Base-by-base conservation (phyloP, 2,329 filamentous ascomycete species). In the Aspergillus latus region DNA sequence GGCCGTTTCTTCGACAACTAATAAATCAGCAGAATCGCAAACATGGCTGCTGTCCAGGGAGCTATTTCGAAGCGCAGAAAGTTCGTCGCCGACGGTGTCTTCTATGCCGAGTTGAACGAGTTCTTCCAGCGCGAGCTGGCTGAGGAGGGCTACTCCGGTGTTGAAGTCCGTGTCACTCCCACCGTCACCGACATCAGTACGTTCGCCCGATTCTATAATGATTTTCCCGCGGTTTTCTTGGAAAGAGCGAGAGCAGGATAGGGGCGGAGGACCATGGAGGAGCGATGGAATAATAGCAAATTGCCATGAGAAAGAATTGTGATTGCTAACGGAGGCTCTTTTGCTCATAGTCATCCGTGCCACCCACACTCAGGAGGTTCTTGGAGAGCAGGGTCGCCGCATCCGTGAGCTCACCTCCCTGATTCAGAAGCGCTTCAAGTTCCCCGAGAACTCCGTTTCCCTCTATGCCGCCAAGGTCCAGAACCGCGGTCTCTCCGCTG, bases 391-490 rank as follows among this genome's bases (percentile, higher is more conserved):
- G 87, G 94, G 94, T 76, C 92, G 94, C 84, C 91, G 94, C 84
- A 99, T 99, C 82, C 93, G 94, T 80, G 94, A 99, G 87, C 92
- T 99, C 82, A 99, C 94, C 78, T 97, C 92, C 75, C 89, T 99
- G 78, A 99, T 99, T 86, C 95, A 99, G 86, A 97, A 99, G 90
- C 92, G 94, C 78, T 99, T 99, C 90, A 97, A 97, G 87, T 99
- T 99, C 89, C 93, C 94, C 82, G 93, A 97, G 85, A 97, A 97
- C 90, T 95, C 89, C 72, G 94, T 99, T 79, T 97, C 94, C 68
- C 92, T 99, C 76, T 99, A 99, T 81, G 94, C 94, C 82, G 95
- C 94, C 81, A 99, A 99, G 89, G 94, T 99, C 77, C 94, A 97
- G 87, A 97, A 97, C 86, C 93, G 94, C 79, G 94, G 94, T 90